Evolutionary conservation across 345 rosid species (phyloP).

Genomic region (Murraya paniculata): DNA sequence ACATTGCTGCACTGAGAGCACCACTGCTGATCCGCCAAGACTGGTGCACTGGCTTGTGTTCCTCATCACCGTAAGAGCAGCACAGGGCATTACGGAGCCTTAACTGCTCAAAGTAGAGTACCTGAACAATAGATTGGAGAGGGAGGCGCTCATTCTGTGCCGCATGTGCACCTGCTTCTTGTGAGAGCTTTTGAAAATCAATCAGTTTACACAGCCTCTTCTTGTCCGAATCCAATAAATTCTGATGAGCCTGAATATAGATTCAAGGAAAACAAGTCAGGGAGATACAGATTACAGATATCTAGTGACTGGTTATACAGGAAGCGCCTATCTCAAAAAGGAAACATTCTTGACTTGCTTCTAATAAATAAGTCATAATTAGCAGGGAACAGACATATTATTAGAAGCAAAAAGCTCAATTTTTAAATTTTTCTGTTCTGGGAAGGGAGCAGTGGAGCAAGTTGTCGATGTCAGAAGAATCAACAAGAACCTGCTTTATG

Average conservation of each 20-base stretch:
- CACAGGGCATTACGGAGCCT: constrained; percentile 74
- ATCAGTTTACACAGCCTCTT: constrained; percentile 76
- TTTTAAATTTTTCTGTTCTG: background rate
- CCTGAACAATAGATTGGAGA: constrained; percentile 92
- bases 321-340: background rate
- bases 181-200: constrained; percentile 95
- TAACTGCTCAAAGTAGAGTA: constrained; percentile 91
- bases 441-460: constrained; percentile 4
- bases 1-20: constrained; percentile 94
- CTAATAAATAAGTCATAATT: background rate
- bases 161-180: constrained; percentile 97
- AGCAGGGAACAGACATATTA: background rate
- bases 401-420: background rate
- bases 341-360: background rate
- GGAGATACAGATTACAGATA: background rate
- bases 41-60: constrained; percentile 64
- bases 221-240: constrained; percentile 72
- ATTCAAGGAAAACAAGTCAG: background rate
- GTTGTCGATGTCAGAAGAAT: background rate
- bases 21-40: constrained; percentile 94
- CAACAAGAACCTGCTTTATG: background rate
- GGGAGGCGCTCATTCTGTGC: constrained; percentile 96
- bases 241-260: constrained; percentile 67
- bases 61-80: constrained; percentile 67
- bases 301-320: background rate